A percentile compares a stretch with the other conserved stretches of the same genome.
Evolutionary conservation across 495 filamentous ascomycete species (phyloP).

Genomic region (Aspergillus saccharolyticus): DNA sequence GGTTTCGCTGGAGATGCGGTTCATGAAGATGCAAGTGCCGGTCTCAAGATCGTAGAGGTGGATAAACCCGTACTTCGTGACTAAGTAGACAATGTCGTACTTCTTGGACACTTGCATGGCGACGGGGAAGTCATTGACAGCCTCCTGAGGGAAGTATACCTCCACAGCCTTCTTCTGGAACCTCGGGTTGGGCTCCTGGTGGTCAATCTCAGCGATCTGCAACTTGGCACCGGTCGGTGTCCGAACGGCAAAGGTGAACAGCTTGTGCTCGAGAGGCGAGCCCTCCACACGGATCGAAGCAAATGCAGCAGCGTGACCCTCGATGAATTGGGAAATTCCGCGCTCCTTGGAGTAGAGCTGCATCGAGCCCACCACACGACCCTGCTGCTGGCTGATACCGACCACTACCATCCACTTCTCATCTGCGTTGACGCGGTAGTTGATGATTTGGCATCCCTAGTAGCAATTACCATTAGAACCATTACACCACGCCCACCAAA

Average conservation of each 20-base stretch:
- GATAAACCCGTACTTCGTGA: constrained; percentile 99
- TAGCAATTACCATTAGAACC: constrained; percentile 15
- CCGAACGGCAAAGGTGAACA: constrained; percentile 95
- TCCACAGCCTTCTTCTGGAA: constrained; percentile 95
- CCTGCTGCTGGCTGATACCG: constrained; percentile 88
- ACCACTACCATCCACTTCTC: constrained; percentile 98
- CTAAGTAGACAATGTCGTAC: constrained; percentile 93
- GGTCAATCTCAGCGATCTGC: constrained; percentile 97
- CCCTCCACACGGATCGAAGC: constrained; percentile 84
- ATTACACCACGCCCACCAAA: constrained; percentile 1
- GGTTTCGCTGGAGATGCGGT: constrained; percentile 97
- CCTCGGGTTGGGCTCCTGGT: constrained; percentile 75
- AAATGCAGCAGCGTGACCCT: constrained; percentile 95
- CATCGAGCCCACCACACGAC: constrained; percentile 91
- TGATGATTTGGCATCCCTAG: constrained; percentile 97
- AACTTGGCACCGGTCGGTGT: constrained; percentile 86
- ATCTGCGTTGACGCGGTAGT: constrained; percentile 93
- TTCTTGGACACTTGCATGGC: constrained; percentile 95
- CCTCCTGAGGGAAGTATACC: constrained; percentile 95
- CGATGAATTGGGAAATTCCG: constrained; percentile 95
- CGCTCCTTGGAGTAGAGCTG: constrained; percentile 94
- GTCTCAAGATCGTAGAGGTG: constrained; percentile 97
- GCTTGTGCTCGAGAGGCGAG: constrained; percentile 81
- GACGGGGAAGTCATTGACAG: constrained; percentile 94
- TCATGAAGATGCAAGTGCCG: constrained; percentile 98